Evolutionary conservation across 106 monocot species (phyloP), one percentile per base, ranked within the genome.

Genomic region (Dioscorea alata): DNA sequence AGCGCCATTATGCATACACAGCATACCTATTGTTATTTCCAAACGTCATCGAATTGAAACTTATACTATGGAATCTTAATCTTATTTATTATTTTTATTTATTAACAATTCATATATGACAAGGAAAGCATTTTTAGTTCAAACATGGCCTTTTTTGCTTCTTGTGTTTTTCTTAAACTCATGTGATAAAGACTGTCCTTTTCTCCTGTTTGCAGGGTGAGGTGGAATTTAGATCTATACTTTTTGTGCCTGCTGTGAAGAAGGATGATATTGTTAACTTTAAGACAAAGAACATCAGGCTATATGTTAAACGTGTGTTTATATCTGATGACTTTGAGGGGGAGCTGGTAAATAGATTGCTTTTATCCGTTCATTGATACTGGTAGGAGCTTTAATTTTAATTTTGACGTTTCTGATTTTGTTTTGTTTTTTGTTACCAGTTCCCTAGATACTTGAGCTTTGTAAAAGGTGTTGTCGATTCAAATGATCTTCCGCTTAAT

Each of bases 281-380:
- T 16, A 99, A 99, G 81, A 99, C 99, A 4, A 99, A 93, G 74
- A 99, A 99, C 53, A 99, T 99, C 48, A 85, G 93, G 74, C 83
- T 99, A 28, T 99, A 88, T 80, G 99, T 93, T 17, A 99, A 99
- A 66, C 90, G 99, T 69, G 93, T 99, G 19, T 99, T 99, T 61
- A 99, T 99, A n/a, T 99, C 99, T 42, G 93, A 99, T 84, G 99
- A 99, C 65, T 99, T 99, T 71, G 99, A 99, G 72, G 99, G 93
- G 18, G 99, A 93, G 66, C 65, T 99, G 83, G 99, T 99, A 87
- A 75, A 77, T 10, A 42, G 6, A 15, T 17, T 7, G 33, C 42
- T 10, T 34, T 59, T 58, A 10, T 13, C 48, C 64, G 6, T 23
- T 23, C 61, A 18, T 22, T 35, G 19, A 31, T 62, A 8, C 17